phyloP scores from a whole-genome alignment of 2,329 filamentous ascomycete species.

The Fusarium sp. region DNA sequence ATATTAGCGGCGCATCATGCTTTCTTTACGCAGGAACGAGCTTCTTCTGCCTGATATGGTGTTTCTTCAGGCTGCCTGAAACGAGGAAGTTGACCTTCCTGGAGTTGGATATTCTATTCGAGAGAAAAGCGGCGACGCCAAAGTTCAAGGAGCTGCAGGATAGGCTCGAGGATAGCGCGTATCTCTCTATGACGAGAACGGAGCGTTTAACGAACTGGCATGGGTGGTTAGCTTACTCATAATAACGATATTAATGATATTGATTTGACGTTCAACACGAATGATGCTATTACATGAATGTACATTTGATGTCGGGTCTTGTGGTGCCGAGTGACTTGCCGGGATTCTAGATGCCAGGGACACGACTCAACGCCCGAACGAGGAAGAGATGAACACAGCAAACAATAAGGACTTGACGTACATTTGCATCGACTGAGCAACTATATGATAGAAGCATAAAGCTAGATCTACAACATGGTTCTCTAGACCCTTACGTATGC shows the following conservation, averaged over 20 bases:
- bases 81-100: constrained; percentile 49
- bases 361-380: too few relatives aligned
- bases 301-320: neutral
- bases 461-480: too few relatives aligned
- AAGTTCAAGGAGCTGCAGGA: constrained; percentile 54
- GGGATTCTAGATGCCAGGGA: neutral
- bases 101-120: constrained; percentile 52
- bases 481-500: too few relatives aligned
- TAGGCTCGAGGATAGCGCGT: constrained; percentile 41
- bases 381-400: neutral
- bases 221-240: constrained; percentile 47
- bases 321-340: neutral
- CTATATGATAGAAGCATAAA: too few relatives aligned
- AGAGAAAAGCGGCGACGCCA: constrained; percentile 46
- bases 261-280: neutral
- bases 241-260: constrained; percentile 18
- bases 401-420: neutral
- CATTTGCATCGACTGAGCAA: neutral
- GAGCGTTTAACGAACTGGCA: constrained; percentile 47
- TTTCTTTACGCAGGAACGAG: constrained; percentile 45
- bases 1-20: constrained; percentile 49
- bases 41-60: constrained; percentile 46
- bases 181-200: constrained; percentile 36
- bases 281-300: neutral
- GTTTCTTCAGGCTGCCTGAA: constrained; percentile 50